Percentiles rank a stretch among this genome's conserved stretches.
Conservation (phyloP, 352 stramenopile genomes). For the Albugo laibachii region DNA sequence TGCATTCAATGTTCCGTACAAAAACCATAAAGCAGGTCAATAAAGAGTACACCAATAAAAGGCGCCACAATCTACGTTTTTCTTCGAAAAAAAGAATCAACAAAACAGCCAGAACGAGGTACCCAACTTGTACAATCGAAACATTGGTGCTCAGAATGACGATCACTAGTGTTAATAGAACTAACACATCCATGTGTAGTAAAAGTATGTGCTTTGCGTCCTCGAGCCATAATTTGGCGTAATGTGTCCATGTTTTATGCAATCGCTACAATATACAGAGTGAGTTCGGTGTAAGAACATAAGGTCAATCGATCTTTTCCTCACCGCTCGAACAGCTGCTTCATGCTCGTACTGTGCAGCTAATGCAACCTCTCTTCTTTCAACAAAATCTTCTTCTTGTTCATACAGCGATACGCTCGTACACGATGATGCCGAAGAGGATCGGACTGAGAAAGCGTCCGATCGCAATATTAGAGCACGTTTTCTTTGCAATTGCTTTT, state of each 20-base stretch:
- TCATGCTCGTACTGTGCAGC: conserved; percentile 4
- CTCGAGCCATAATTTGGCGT: conserved; percentile 33
- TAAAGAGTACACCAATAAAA: conserved; percentile 52
- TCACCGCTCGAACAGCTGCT: conserved; percentile 16
- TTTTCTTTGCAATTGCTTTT: neutral
- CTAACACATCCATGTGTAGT: conserved; percentile 53
- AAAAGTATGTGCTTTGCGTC: conserved; percentile 58
- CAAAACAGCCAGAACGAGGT: conserved; percentile 52
- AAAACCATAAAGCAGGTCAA: conserved; percentile 54
- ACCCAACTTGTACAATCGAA: conserved; percentile 70
- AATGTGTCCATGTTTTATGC: conserved; percentile 24
- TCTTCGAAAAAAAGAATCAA: conserved; percentile 72
- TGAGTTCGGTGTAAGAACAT: neutral
- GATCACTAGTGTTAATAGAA: conserved; percentile 62
- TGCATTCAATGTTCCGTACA: conserved; percentile 56
- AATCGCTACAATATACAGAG: conserved; percentile 16
- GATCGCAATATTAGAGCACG: neutral
- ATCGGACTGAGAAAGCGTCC: neutral
- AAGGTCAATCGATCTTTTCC: neutral
- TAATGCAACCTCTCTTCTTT: too few species aligned
- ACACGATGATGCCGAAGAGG: neutral
- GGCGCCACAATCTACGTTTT: conserved; percentile 50
- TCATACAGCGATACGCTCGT: neutral
- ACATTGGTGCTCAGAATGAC: conserved; percentile 63
- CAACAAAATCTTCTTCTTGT: neutral